phyloP scores from a whole-genome alignment of 192 early-diverging fungal genomes.

The Radiomyces spectabilis region DNA sequence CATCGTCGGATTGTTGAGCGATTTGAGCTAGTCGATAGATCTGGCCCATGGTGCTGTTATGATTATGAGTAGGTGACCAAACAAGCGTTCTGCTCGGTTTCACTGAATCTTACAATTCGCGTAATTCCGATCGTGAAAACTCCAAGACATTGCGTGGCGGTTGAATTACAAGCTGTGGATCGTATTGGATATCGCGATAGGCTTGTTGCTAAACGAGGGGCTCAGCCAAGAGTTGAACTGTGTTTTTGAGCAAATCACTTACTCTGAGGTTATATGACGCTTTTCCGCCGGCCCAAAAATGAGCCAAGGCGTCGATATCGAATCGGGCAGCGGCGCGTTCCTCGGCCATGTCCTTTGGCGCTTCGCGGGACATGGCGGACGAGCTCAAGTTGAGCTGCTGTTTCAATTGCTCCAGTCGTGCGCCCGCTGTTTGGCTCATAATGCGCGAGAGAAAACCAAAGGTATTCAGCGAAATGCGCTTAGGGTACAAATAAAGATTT shows the following conservation, averaged over 20 bases:
- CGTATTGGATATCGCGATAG: slow-evolving; percentile 37
- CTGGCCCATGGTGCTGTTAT: slow-evolving; percentile 42
- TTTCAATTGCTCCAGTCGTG: slow-evolving; percentile 14
- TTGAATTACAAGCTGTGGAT: slow-evolving; percentile 41
- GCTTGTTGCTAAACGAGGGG: slow-evolving; percentile 21
- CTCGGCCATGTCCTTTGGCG: slow-evolving; percentile 33
- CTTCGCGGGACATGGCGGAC: slow-evolving; percentile 5
- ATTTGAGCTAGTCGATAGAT: slow-evolving; percentile 34
- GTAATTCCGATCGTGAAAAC: slow-evolving; percentile 35
- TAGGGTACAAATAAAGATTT: too few species aligned
- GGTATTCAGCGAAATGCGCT: too few species aligned
- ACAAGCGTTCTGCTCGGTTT: too few species aligned
- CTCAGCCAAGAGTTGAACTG: neutral
- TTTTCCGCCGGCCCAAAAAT: slow-evolving; percentile 37
- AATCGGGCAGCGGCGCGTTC: slow-evolving; percentile 47
- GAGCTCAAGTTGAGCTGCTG: slow-evolving; percentile 9
- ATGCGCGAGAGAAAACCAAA: too few species aligned
- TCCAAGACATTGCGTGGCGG: slow-evolving; percentile 39
- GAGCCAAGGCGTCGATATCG: slow-evolving; percentile 40
- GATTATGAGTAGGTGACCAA: too few species aligned
- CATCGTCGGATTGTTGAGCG: slow-evolving; percentile 6
- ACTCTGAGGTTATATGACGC: slow-evolving; percentile 36
- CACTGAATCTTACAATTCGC: slow-evolving; percentile 48
- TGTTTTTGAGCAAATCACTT: neutral
- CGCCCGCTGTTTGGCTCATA: slow-evolving; percentile 6